A percentile compares a stretch with the other conserved stretches of the same genome.
These are phyloP conservation scores for Punctularia strigosozonata DNA, from an alignment of 768 basidiomycete species.

Conservation along the genomic window DNA sequence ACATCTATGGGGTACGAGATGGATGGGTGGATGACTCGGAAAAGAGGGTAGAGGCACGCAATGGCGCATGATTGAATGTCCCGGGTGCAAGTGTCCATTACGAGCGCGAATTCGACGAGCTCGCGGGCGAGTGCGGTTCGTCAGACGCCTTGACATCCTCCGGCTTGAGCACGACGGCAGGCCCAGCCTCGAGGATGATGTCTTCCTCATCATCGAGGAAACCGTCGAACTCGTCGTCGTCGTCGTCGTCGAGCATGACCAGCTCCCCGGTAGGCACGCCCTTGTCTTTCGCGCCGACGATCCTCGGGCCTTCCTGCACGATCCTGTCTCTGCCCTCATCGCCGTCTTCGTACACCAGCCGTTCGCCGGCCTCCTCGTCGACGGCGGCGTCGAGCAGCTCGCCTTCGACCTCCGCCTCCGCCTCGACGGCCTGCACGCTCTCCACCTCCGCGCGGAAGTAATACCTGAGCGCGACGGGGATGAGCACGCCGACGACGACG, in stretches of 20 bases:
- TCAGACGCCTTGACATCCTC: conserved; percentile 5
- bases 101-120: too few relatives aligned
- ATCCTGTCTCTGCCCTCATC: conserved; percentile 43
- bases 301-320: conserved; percentile 49
- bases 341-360: conserved; percentile 13
- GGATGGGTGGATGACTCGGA: too few relatives aligned
- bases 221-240: conserved; percentile 25
- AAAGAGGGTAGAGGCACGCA: too few relatives aligned
- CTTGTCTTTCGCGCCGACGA: conserved; percentile 29
- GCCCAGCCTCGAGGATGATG: conserved; percentile 66
- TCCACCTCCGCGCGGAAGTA: conserved; percentile 63
- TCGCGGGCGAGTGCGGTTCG: too few relatives aligned
- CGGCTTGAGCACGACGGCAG: conserved; percentile 37
- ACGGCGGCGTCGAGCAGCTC: conserved; percentile 20
- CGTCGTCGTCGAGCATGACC: conserved; percentile 19
- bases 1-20: too few relatives aligned
- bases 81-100: too few relatives aligned
- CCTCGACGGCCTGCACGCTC: conserved; percentile 33
- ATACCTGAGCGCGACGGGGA: conserved; percentile 82
- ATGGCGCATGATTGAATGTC: too few relatives aligned
- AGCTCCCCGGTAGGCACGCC: conserved; percentile 20
- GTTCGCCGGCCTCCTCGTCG: conserved; percentile 12
- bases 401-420: conserved; percentile 22
- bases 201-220: conserved; percentile 60
- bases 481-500: conserved; percentile 84